These are phyloP conservation scores for Geopyxis carbonaria DNA, from an alignment of 495 filamentous ascomycete species.

Conservation along the genomic window DNA sequence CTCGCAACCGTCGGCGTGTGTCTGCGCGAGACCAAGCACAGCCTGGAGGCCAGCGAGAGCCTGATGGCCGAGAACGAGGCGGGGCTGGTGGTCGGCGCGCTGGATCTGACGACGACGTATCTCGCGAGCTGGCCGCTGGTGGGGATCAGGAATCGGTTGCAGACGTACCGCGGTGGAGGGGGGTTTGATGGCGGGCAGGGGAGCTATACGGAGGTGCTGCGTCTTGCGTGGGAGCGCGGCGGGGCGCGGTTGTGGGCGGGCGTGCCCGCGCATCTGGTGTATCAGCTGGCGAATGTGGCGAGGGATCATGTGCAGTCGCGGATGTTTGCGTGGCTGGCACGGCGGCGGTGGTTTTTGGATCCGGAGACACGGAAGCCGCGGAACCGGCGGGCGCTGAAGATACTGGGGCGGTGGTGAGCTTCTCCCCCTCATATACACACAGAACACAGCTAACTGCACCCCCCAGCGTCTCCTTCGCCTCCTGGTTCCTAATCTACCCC, in stretches of 20 bases:
- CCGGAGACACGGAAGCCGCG: slow-evolving; percentile 15
- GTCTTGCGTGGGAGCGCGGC: slow-evolving; percentile 15
- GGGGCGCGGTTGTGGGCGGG: slow-evolving; percentile 19
- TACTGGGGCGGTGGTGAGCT: no score
- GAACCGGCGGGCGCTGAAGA: background rate
- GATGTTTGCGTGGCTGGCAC: slow-evolving; percentile 17
- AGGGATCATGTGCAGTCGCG: slow-evolving; percentile 17
- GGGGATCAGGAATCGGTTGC: slow-evolving; percentile 21
- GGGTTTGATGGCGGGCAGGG: slow-evolving; percentile 1
- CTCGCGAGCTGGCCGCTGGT: slow-evolving; percentile 21
- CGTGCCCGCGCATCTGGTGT: slow-evolving; percentile 23
- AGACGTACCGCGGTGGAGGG: slow-evolving; percentile 8
- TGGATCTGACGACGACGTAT: slow-evolving; percentile 22
- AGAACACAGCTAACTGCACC: slow-evolving; percentile 2
- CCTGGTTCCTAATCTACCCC: slow-evolving; percentile 24
- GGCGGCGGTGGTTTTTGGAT: slow-evolving; percentile 16
- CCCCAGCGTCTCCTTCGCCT: slow-evolving; percentile 13
- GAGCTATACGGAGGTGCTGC: slow-evolving; percentile 16
- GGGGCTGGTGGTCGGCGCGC: slow-evolving; percentile 14
- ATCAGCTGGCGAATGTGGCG: slow-evolving; percentile 15
- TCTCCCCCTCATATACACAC: slow-evolving; percentile 9
- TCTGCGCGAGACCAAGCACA: slow-evolving; percentile 19
- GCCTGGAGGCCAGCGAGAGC: slow-evolving; percentile 12
- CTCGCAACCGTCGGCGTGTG: slow-evolving; percentile 24
- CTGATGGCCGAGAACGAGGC: slow-evolving; percentile 23